Evolutionary conservation across 2,329 filamentous ascomycete species (phyloP).

Genomic region (Epichloe hybrida): DNA sequence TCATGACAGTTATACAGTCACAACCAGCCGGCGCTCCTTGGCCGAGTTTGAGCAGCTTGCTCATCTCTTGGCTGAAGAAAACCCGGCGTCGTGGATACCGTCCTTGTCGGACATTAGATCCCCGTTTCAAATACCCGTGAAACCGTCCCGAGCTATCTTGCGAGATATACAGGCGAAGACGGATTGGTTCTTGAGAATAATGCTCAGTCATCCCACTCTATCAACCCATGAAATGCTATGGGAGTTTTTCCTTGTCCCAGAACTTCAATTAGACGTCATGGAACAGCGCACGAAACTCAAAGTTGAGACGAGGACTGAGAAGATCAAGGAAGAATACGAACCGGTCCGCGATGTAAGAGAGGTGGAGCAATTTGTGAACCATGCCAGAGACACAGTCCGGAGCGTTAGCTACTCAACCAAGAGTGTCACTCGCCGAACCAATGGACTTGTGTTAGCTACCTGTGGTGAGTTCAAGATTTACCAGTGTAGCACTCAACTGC

Average conservation of each 20-base stretch:
- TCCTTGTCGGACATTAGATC: slow-evolving; percentile 63
- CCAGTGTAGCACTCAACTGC: neutral
- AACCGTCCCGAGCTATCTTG: slow-evolving; percentile 74
- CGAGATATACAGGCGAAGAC: slow-evolving; percentile 78
- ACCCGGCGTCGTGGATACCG: slow-evolving; percentile 91
- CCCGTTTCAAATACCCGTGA: slow-evolving; percentile 85
- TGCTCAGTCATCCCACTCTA: slow-evolving; percentile 83
- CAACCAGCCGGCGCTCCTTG: slow-evolving; percentile 78
- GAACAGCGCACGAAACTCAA: slow-evolving; percentile 78
- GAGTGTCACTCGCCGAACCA: slow-evolving; percentile 67
- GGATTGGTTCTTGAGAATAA: slow-evolving; percentile 75
- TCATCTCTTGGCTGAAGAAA: slow-evolving; percentile 70
- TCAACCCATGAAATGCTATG: slow-evolving; percentile 92
- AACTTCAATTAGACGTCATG: slow-evolving; percentile 82
- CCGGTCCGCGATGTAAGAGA: slow-evolving; percentile 74
- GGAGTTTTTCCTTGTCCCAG: slow-evolving; percentile 97
- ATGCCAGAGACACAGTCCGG: slow-evolving; percentile 80
- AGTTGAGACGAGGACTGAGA: slow-evolving; percentile 68
- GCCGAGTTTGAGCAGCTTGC: slow-evolving; percentile 85
- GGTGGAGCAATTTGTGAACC: slow-evolving; percentile 84
- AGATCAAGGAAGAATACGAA: slow-evolving; percentile 75
- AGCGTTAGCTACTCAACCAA: slow-evolving; percentile 73
- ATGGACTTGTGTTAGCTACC: slow-evolving; percentile 52
- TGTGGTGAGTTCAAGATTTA: slow-evolving; percentile 32
- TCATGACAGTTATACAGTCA: slow-evolving; percentile 77